Evolutionary conservation across 148 eudicot species (phyloP).

Genomic region (Fagopyrum esculentum): DNA sequence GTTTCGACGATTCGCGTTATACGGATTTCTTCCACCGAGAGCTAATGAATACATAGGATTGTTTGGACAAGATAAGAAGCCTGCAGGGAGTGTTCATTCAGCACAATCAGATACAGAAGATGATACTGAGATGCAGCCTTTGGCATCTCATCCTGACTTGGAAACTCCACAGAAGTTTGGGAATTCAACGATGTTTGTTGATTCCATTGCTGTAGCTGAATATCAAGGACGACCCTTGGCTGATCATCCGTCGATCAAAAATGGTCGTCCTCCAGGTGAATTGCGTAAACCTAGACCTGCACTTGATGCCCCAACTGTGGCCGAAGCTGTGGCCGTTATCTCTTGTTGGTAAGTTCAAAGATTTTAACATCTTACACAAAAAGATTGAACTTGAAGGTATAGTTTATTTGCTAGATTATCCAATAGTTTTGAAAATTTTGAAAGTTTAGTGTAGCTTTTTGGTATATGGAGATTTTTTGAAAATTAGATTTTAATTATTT

Average conservation of each 20-base stretch:
- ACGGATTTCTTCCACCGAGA: constrained; percentile 82
- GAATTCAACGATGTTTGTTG: constrained; percentile 61
- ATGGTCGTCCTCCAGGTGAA: constrained; percentile 87
- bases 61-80: constrained; percentile 52
- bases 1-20: constrained; percentile 81
- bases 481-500: no score
- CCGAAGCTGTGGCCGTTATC: constrained; percentile 88
- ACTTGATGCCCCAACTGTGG: constrained; percentile 87
- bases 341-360: constrained; percentile 63
- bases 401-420: no score
- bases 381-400: no score
- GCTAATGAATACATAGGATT: constrained; percentile 60
- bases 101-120: constrained; percentile 26
- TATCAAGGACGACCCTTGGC: constrained; percentile 87
- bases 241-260: constrained; percentile 70
- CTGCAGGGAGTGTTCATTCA: constrained; percentile 17
- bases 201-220: constrained; percentile 75
- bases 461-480: no score
- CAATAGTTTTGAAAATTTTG: no score
- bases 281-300: constrained; percentile 56
- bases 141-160: constrained; percentile 68
- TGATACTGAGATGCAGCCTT: constrained; percentile 31
- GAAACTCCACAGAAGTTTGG: constrained; percentile 66
- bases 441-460: no score
- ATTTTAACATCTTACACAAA: no score